These are phyloP conservation scores for Amauroascus verrucosus DNA, from an alignment of 2,329 filamentous ascomycete species.

Conservation along the genomic window DNA sequence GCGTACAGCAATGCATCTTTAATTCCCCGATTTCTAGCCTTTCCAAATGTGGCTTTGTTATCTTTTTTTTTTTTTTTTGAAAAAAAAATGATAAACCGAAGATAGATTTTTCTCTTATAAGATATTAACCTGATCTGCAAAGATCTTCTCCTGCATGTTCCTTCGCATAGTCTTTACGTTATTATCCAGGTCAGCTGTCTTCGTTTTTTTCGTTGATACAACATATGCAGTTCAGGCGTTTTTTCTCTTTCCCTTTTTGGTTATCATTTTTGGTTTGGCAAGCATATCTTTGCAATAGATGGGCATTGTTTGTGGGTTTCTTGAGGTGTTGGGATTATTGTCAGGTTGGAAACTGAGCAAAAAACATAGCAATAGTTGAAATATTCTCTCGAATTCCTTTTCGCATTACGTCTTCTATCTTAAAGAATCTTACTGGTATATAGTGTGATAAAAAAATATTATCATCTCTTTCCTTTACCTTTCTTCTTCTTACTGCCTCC, in stretches of 20 bases:
- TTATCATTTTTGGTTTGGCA: neutral
- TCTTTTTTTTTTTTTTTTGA: too few species aligned
- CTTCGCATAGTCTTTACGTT: neutral
- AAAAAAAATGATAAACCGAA: neutral
- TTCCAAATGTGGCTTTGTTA: neutral
- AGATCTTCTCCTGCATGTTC: neutral
- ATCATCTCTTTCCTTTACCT: slow-evolving; percentile 40
- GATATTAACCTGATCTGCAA: neutral
- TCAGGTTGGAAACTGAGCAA: neutral
- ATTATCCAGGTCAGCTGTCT: neutral
- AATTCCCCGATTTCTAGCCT: neutral
- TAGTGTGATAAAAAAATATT: neutral
- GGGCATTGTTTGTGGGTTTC: neutral
- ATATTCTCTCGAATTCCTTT: neutral
- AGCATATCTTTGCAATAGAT: neutral
- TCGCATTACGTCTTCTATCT: neutral
- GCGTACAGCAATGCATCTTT: neutral
- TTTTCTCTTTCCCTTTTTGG: neutral
- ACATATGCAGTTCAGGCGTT: neutral
- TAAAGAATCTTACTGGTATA: neutral
- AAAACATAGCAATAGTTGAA: neutral
- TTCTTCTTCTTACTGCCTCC: slow-evolving; percentile 42
- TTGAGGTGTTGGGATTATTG: neutral
- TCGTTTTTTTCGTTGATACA: neutral
- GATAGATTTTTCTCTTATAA: neutral